Percentiles rank a stretch among this genome's conserved stretches.
These are phyloP conservation scores for Bryoerythrophyllum caledonicum DNA, from an alignment of 225 moss, liverwort and hornwort genomes.

Conservation along the genomic window DNA sequence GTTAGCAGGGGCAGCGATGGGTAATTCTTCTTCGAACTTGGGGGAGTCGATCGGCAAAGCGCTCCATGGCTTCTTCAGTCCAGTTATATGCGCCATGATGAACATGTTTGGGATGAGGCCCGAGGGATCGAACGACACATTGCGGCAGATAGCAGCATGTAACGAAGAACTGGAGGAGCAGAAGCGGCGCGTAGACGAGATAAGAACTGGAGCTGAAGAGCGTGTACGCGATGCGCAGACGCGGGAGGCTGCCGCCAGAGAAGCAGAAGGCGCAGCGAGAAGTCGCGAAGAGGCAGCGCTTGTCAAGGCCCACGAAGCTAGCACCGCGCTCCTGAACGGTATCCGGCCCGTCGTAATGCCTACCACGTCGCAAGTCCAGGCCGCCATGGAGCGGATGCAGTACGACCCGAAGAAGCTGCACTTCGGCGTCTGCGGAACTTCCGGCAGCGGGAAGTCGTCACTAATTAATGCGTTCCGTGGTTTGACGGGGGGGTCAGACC, in stretches of 20 bases:
- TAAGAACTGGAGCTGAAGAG: too few species aligned
- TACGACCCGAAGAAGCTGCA: background rate
- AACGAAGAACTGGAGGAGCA: background rate
- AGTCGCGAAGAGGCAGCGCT: background rate
- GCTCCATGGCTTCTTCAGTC: background rate
- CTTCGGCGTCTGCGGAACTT: constrained; percentile 10
- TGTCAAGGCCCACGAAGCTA: background rate
- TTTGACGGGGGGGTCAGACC: background rate
- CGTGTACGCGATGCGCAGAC: background rate
- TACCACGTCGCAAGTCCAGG: background rate
- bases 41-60: background rate
- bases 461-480: background rate
- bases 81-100: background rate
- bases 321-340: background rate
- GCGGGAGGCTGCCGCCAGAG: background rate
- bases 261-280: background rate
- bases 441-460: background rate
- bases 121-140: background rate
- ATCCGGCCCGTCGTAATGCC: background rate
- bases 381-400: background rate
- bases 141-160: background rate
- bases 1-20: background rate
- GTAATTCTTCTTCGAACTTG: background rate
- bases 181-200: too few species aligned
- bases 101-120: background rate